These are phyloP conservation scores for Pseudonectria foliicola DNA, from an alignment of 2,329 filamentous ascomycete species.

Conservation along the genomic window DNA sequence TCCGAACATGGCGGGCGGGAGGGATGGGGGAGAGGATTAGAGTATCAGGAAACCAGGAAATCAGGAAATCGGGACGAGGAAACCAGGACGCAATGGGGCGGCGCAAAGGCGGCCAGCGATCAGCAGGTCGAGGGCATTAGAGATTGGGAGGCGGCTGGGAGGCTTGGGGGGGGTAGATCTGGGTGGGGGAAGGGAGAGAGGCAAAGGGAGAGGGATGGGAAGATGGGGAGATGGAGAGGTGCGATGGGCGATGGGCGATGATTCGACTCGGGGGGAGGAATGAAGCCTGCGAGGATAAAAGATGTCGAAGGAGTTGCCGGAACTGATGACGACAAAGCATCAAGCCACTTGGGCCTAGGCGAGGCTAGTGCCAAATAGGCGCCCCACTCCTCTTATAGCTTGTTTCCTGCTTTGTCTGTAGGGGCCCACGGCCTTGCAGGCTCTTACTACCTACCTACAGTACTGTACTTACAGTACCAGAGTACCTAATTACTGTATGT, in stretches of 20 bases:
- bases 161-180: conserved; percentile 4
- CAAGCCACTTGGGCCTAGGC: conserved; percentile 15
- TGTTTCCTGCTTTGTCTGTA: no score
- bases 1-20: conserved; percentile 37
- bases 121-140: conserved; percentile 15
- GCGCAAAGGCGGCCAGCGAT: conserved; percentile 9
- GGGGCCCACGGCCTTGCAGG: no score
- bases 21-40: no score
- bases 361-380: conserved; percentile 1
- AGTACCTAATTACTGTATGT: no score
- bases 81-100: no score
- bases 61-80: no score
- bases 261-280: no score
- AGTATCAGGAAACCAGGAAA: no score
- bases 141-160: conserved; percentile 14
- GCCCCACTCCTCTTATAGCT: no score
- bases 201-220: conserved; percentile 9
- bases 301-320: neutral
- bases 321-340: conserved; percentile 20
- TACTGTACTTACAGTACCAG: no score
- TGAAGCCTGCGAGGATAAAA: neutral
- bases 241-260: neutral
- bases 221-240: conserved; percentile 11
- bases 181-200: conserved; percentile 2
- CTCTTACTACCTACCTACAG: no score